Evolutionary conservation across 352 stramenopile genomes (phyloP).

Genomic region (Globisporangium splendens): DNA sequence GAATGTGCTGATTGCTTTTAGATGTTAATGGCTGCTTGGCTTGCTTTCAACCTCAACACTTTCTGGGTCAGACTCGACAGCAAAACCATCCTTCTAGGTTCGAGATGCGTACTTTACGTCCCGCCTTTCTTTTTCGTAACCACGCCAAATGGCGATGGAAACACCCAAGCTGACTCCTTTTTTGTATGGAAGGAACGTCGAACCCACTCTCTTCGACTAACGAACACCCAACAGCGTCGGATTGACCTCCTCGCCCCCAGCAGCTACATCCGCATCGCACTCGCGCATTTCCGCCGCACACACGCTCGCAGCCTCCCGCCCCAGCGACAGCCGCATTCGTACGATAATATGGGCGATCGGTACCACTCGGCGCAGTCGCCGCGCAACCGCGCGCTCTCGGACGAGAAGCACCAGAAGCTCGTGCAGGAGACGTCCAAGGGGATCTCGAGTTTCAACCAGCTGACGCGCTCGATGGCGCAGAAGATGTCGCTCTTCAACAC

Average conservation of each 20-base stretch:
- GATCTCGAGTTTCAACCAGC: constrained; percentile 85
- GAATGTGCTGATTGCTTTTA: too few relatives aligned
- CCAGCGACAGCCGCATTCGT: not conserved
- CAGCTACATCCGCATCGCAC: not conserved
- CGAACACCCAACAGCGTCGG: not conserved
- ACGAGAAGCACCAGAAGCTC: constrained; percentile 73
- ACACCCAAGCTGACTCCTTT: not conserved
- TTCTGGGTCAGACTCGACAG: not conserved
- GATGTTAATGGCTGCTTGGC: too few relatives aligned
- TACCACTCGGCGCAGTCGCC: constrained; percentile 67
- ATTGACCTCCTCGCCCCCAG: not conserved
- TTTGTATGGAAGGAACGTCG: not conserved
- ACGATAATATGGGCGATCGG: constrained; percentile 49
- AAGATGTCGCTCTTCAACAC: constrained; percentile 87
- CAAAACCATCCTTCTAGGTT: not conserved
- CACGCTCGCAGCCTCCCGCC: not conserved
- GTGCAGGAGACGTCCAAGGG: constrained; percentile 79
- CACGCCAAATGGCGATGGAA: not conserved
- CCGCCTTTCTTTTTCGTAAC: not conserved
- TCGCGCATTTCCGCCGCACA: not conserved
- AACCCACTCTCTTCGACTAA: not conserved
- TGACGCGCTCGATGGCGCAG: constrained; percentile 79
- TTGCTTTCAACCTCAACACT: too few relatives aligned
- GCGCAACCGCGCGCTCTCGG: constrained; percentile 34
- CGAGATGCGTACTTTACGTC: not conserved